A percentile compares a stretch with the other conserved stretches of the same genome.
Evolutionary conservation across 2,329 filamentous ascomycete species (phyloP).

Genomic region (Karstenula rhodostoma): DNA sequence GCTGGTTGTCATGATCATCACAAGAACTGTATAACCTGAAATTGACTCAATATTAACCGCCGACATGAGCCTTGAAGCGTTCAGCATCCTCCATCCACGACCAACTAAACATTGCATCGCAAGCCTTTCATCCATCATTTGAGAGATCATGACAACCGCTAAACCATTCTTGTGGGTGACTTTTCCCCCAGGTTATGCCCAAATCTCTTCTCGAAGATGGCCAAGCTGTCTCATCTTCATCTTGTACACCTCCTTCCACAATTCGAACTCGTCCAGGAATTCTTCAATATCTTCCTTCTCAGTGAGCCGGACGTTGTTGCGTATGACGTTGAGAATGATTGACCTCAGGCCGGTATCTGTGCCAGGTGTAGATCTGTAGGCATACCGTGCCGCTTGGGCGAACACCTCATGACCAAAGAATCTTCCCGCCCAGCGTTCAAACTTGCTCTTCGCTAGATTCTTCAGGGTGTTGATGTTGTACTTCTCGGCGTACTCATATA

Average conservation of each 20-base stretch:
- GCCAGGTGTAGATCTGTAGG: constrained; percentile 31
- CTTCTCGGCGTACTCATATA: constrained; percentile 21
- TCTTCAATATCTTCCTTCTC: constrained; percentile 4
- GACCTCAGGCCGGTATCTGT: constrained; percentile 38
- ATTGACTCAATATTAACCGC: no score
- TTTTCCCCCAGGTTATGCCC: no score
- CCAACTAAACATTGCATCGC: no score
- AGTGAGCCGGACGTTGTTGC: constrained; percentile 21
- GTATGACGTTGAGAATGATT: constrained; percentile 31
- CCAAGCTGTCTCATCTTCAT: background rate
- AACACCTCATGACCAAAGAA: constrained; percentile 29
- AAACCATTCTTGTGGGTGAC: no score
- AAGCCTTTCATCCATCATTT: no score
- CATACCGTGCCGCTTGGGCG: constrained; percentile 27
- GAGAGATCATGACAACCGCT: no score
- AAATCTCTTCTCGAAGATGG: no score
- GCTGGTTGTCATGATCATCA: no score
- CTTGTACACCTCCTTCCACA: background rate
- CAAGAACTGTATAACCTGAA: no score
- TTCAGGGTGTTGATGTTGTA: constrained; percentile 21
- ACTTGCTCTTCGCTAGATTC: constrained; percentile 5
- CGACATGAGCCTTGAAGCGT: no score
- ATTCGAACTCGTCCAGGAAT: background rate
- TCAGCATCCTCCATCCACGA: no score
- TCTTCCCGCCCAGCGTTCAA: background rate